phyloP scores from a whole-genome alignment of 805 yeast genomes.

The Metschnikowia lachancei region DNA sequence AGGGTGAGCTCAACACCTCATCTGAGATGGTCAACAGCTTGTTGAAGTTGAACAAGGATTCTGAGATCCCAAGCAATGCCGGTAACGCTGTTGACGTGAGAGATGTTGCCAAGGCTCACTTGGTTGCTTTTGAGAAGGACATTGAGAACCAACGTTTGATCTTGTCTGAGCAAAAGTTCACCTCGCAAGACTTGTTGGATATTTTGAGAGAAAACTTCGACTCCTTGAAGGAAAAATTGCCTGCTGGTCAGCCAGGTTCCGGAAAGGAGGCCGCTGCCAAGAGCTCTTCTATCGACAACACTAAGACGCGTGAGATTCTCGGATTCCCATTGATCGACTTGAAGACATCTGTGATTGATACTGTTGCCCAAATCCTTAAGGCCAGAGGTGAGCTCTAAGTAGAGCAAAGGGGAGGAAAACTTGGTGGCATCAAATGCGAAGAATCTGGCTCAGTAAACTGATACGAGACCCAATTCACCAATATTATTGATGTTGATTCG shows the following conservation, averaged over 20 bases:
- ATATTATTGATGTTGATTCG: too few relatives aligned
- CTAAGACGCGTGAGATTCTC: constrained; percentile 35
- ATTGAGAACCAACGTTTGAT: constrained; percentile 31
- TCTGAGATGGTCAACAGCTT: constrained; percentile 41
- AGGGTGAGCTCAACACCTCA: constrained; percentile 34
- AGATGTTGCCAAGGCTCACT: constrained; percentile 22
- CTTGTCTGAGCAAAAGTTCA: constrained; percentile 23
- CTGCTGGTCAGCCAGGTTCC: constrained; percentile 41
- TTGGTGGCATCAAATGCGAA: too few relatives aligned
- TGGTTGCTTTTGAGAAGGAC: constrained; percentile 20
- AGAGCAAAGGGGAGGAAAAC: neutral
- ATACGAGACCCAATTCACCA: too few relatives aligned
- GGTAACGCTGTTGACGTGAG: constrained; percentile 27
- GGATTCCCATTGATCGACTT: constrained; percentile 41
- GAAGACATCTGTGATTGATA: constrained; percentile 41
- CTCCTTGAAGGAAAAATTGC: constrained; percentile 41
- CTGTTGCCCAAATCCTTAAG: constrained; percentile 38
- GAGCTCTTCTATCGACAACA: constrained; percentile 30
- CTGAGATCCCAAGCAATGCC: constrained; percentile 20
- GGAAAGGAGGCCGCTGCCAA: constrained; percentile 22
- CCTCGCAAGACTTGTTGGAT: constrained; percentile 33
- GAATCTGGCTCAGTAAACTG: too few relatives aligned
- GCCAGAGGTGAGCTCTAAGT: constrained; percentile 4
- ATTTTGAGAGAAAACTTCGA: constrained; percentile 37
- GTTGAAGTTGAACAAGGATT: constrained; percentile 27